Percentiles rank a stretch among this genome's conserved stretches.
These are phyloP conservation scores for Auxenochlorella protothecoides DNA, from an alignment of 139 green algal genomes.

Conservation along the genomic window DNA sequence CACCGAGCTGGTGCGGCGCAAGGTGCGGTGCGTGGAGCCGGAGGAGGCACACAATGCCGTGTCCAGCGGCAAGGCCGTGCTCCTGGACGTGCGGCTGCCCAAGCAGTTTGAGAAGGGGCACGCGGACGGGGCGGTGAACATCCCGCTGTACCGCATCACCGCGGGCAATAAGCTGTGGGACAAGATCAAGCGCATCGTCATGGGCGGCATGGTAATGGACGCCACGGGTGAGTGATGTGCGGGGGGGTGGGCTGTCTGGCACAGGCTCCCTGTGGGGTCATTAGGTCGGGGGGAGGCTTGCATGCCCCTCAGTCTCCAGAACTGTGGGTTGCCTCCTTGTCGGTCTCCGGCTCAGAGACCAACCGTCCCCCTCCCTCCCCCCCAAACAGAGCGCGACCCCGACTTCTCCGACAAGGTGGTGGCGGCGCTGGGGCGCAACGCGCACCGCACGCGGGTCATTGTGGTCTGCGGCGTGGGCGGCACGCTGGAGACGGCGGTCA, in stretches of 20 bases:
- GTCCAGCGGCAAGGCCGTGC: constrained; percentile 28
- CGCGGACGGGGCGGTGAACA: constrained; percentile 37
- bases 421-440: constrained; percentile 10
- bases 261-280: too few relatives aligned
- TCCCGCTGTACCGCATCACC: constrained; percentile 50
- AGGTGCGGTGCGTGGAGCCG: too few relatives aligned
- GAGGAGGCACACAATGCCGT: background rate
- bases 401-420: constrained; percentile 35
- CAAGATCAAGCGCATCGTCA: constrained; percentile 53
- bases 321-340: too few relatives aligned
- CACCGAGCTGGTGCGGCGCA: constrained; percentile 4
- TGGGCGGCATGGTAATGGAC: constrained; percentile 50
- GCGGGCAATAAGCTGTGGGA: constrained; percentile 37
- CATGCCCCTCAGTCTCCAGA: too few relatives aligned
- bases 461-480: constrained; percentile 30
- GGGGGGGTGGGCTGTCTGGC: too few relatives aligned
- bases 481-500: constrained; percentile 43
- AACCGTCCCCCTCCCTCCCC: too few relatives aligned
- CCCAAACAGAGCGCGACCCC: constrained; percentile 47
- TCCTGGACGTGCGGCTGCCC: constrained; percentile 46
- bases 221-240: constrained; percentile 38
- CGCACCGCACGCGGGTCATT: constrained; percentile 14
- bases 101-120: constrained; percentile 28
- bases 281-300: too few relatives aligned
- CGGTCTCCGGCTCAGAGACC: too few relatives aligned